Conservation (phyloP, 2,329 filamentous ascomycete species). For the Pseudogymnoascus verrucosus region DNA sequence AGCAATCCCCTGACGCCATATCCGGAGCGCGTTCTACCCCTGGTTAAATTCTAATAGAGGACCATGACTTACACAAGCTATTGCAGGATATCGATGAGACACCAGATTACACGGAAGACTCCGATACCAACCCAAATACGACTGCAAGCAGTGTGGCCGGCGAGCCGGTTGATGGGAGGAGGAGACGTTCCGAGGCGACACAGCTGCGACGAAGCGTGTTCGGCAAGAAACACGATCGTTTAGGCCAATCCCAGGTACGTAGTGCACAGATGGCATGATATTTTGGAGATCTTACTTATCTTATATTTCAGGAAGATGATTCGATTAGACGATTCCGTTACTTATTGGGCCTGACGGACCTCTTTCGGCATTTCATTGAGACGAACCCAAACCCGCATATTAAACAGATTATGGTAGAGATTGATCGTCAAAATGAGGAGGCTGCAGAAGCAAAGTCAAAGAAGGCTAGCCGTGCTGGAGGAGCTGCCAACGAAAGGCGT, state of each 20-base stretch:
- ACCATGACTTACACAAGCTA: slow-evolving; percentile 21
- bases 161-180: slow-evolving; percentile 72
- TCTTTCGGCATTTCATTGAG: slow-evolving; percentile 98
- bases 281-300: background rate
- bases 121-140: slow-evolving; percentile 59
- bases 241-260: slow-evolving; percentile 84
- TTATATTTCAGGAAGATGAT: slow-evolving; percentile 67
- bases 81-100: slow-evolving; percentile 53
- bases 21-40: background rate
- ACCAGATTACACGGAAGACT: slow-evolving; percentile 59
- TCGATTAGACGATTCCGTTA: slow-evolving; percentile 92
- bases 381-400: slow-evolving; percentile 93
- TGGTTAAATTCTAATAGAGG: background rate
- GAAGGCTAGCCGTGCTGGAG: slow-evolving; percentile 70
- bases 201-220: slow-evolving; percentile 87
- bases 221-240: slow-evolving; percentile 85
- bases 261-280: background rate
- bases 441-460: slow-evolving; percentile 59
- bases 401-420: slow-evolving; percentile 86
- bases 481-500: slow-evolving; percentile 67
- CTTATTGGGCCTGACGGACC: slow-evolving; percentile 84
- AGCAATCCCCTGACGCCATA: background rate
- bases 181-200: slow-evolving; percentile 76
- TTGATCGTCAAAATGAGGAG: slow-evolving; percentile 85
- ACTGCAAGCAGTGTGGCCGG: slow-evolving; percentile 80